Percentiles rank a stretch among this genome's conserved stretches.
These are phyloP conservation scores for Cicer cuneatum DNA, from an alignment of 306 rosid genomes.

Conservation along the genomic window DNA sequence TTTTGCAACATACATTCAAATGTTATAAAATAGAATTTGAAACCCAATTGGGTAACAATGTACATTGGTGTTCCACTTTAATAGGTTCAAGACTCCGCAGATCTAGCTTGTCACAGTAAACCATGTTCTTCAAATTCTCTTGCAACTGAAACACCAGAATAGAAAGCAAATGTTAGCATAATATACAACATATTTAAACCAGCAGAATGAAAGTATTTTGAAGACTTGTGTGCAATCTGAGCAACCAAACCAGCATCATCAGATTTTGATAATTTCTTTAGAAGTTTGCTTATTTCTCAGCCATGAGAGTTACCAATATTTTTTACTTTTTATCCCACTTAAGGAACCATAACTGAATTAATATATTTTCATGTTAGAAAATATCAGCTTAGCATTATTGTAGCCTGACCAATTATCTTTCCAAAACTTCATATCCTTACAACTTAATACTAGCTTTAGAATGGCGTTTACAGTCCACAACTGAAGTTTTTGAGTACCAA, in stretches of 20 bases:
- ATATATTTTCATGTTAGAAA: neutral
- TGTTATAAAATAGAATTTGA: constrained; percentile 34
- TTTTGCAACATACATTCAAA: constrained; percentile 29
- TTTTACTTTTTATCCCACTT: constrained; percentile 4
- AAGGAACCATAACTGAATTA: constrained; percentile 12
- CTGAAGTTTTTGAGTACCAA: too few species aligned
- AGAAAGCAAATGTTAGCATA: neutral
- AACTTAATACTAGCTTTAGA: too few species aligned
- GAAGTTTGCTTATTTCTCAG: constrained; percentile 1
- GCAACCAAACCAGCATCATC: constrained; percentile 2
- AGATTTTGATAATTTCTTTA: neutral
- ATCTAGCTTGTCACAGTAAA: constrained; percentile 52
- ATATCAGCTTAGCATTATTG: neutral
- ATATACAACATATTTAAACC: neutral
- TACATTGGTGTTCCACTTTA: constrained; percentile 39
- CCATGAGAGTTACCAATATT: neutral
- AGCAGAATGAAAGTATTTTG: neutral
- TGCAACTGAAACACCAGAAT: constrained; percentile 59
- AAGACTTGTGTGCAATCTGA: neutral
- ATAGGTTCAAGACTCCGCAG: constrained; percentile 46
- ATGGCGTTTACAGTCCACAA: too few species aligned
- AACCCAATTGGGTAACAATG: constrained; percentile 41
- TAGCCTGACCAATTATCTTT: constrained; percentile 2
- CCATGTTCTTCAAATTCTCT: constrained; percentile 57
- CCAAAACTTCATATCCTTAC: neutral